phyloP scores from a whole-genome alignment of 768 basidiomycete genomes.

The Rhodosporidiobolus odoratus region DNA sequence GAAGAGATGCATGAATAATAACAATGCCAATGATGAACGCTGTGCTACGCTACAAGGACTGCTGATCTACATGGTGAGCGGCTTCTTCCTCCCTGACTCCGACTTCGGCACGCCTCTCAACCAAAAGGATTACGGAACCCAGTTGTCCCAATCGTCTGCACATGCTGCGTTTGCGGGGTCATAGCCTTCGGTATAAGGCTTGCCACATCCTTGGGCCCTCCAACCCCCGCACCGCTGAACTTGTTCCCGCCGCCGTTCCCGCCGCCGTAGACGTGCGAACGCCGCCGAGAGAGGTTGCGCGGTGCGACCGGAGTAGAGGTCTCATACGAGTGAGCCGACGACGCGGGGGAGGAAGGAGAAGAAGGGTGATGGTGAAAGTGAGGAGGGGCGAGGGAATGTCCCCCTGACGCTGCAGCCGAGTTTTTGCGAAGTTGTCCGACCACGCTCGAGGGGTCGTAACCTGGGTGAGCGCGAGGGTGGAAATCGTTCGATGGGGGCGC shows the following conservation, averaged over 20 bases:
- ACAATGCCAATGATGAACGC: too few relatives aligned
- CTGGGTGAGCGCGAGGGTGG: conserved; percentile 7
- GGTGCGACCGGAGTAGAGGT: not conserved
- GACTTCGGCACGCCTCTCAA: not conserved
- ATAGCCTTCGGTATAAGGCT: not conserved
- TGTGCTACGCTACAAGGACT: too few relatives aligned
- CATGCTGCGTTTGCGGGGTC: not conserved
- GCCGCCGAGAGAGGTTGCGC: conserved; percentile 6
- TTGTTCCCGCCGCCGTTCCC: not conserved
- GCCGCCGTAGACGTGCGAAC: conserved; percentile 1
- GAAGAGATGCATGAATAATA: too few relatives aligned
- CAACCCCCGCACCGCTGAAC: conserved; percentile 6
- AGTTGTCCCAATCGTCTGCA: conserved; percentile 16
- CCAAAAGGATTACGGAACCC: conserved; percentile 30
- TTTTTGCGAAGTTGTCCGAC: conserved; percentile 6
- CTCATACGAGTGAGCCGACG: not conserved
- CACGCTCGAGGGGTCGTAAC: not conserved
- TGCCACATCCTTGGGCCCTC: conserved; percentile 4
- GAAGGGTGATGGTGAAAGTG: not conserved
- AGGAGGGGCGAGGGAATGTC: not conserved
- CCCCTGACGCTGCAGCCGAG: not conserved
- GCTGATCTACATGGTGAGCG: too few relatives aligned
- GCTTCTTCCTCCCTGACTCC: not conserved
- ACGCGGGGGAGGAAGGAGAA: not conserved
- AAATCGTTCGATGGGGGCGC: not conserved